Base-by-base conservation (phyloP, 176 grass and related monocot species). In the Musa schizocarpa region DNA sequence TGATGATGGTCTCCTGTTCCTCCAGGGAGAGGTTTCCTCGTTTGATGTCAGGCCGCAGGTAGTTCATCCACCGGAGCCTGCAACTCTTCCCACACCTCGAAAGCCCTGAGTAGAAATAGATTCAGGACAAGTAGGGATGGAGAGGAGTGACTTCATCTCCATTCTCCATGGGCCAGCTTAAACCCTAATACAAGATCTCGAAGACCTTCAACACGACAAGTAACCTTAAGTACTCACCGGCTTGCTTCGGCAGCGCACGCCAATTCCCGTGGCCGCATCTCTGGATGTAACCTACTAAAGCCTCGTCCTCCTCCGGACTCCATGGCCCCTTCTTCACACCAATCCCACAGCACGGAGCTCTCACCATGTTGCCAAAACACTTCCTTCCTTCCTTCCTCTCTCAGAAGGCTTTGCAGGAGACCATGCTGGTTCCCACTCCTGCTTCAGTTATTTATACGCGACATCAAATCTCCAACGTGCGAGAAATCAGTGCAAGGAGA, bases 51-150 rank as follows among this genome's bases (percentile, higher is more conserved):
- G 72, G 72, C 22, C 53, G 22, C 53, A 74, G 53, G 72, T 74
- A 74, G 72, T 74, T 74, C 53, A 74, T 16, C 72, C 72, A 74
- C 2, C 72, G 52, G 52, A 74, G 72, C 19, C 72, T 74, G 72
- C 72, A 74, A 57, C 72, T 74, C 53, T 74, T 74, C 13, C 72
- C 72, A 9, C 72, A 74, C 53, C 72, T 74, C 72, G 11, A 6
- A 1, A 74, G 25, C 21, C 72, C 72, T 74, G 72, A 57, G 2
- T 11, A 57, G 54, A 57, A 17, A 57, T 11, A 57, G 54, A 57
- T 2, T 13, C 13, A 57, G 54, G 16, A 17, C 11, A 1, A 2
- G 11, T 17, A 2, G 3, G 11, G 11, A 57, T 16, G 16, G 54
- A 17, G 55, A 17, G 55, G 55, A 19, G 14, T 58, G 11, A 12